These are phyloP conservation scores for Acacia confusa DNA, from an alignment of 306 rosid species.

Conservation along the genomic window DNA sequence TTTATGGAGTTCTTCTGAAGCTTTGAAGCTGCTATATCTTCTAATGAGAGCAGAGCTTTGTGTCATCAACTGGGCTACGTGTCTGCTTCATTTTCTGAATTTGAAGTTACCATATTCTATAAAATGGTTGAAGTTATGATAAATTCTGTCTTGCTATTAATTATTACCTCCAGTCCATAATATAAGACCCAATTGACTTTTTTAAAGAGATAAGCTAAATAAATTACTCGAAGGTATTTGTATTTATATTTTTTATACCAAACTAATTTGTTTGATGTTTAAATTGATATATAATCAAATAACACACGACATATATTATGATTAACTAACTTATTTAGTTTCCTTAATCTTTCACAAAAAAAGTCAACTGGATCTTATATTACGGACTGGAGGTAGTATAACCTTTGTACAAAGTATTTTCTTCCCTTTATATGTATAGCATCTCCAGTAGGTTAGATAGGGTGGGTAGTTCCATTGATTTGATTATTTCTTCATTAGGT, in stretches of 20 bases:
- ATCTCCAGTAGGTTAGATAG: constrained; percentile 17
- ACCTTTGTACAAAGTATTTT: constrained; percentile 2
- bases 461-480: constrained; percentile 3
- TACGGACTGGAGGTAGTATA: not conserved
- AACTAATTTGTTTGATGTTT: too few species aligned
- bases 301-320: too few species aligned
- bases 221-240: too few species aligned
- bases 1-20: constrained; percentile 9
- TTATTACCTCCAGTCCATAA: not conserved
- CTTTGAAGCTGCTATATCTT: constrained; percentile 2
- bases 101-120: constrained; percentile 20
- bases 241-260: too few species aligned
- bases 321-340: too few species aligned
- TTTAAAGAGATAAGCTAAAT: too few species aligned
- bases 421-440: constrained; percentile 1
- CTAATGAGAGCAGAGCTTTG: not conserved
- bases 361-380: too few species aligned
- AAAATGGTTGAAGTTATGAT: constrained; percentile 6
- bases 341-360: too few species aligned
- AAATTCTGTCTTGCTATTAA: not conserved
- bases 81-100: not conserved
- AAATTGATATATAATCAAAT: too few species aligned
- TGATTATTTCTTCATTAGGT: not conserved
- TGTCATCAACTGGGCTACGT: constrained; percentile 15
- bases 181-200: too few species aligned